Evolutionary conservation across 2,329 filamentous ascomycete genomes (phyloP).

Genomic region (Aspergillus persii): DNA sequence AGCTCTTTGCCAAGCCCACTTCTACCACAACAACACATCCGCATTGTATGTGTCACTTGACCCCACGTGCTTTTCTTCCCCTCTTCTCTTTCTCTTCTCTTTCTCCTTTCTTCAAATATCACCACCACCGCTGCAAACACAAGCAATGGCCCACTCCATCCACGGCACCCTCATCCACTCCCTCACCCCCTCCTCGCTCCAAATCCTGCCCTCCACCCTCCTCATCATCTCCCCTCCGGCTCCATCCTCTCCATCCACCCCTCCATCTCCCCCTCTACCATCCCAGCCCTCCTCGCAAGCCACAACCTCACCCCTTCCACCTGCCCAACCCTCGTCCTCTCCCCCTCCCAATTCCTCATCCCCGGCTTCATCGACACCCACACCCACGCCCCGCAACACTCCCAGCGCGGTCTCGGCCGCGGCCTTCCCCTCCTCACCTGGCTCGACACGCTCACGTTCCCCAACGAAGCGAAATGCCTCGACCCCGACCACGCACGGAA

Average conservation of each 20-base stretch:
- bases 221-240: slow-evolving; percentile 31
- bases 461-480: slow-evolving; percentile 60
- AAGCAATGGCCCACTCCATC: slow-evolving; percentile 27
- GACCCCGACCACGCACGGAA: slow-evolving; percentile 53
- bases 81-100: neutral
- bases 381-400: slow-evolving; percentile 63
- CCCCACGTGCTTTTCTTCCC: neutral
- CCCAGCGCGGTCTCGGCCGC: slow-evolving; percentile 46
- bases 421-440: slow-evolving; percentile 54
- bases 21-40: neutral
- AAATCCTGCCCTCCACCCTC: slow-evolving; percentile 32
- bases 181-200: slow-evolving; percentile 20
- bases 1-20: too few species aligned
- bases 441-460: slow-evolving; percentile 64
- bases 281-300: slow-evolving; percentile 24
- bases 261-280: slow-evolving; percentile 16
- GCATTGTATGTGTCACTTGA: neutral
- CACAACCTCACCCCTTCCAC: slow-evolving; percentile 26
- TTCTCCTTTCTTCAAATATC: slow-evolving; percentile 7
- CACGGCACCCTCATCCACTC: slow-evolving; percentile 38
- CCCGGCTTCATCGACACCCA: slow-evolving; percentile 60
- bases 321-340: slow-evolving; percentile 28
- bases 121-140: slow-evolving; percentile 12
- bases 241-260: slow-evolving; percentile 29
- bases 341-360: slow-evolving; percentile 29